phyloP scores from a whole-genome alignment of 176 grass and related monocot genomes.

The Carex parvula region DNA sequence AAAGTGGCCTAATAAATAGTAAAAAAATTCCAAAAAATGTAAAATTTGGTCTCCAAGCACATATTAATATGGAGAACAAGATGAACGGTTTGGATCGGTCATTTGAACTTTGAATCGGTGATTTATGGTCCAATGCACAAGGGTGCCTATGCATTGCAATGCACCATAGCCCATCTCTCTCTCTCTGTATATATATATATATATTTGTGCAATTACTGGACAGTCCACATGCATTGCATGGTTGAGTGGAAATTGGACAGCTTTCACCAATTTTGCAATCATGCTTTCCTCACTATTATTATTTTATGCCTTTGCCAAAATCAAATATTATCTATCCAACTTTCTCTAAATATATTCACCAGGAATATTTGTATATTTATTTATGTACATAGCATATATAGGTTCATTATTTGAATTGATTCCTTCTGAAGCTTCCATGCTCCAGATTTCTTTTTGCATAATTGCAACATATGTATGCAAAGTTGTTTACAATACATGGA shows the following conservation, averaged over 20 bases:
- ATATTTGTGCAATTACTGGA: background rate
- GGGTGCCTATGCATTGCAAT: too few species aligned
- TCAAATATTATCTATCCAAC: background rate
- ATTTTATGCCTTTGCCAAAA: background rate
- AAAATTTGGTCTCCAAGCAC: too few species aligned
- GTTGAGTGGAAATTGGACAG: slow-evolving; percentile 10
- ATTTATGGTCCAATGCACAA: too few species aligned
- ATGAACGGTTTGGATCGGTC: too few species aligned
- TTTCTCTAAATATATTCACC: background rate
- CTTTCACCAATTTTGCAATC: slow-evolving; percentile 21
- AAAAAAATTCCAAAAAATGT: too few species aligned
- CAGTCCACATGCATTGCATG: background rate
- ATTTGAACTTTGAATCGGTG: too few species aligned
- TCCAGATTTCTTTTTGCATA: background rate
- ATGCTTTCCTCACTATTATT: background rate
- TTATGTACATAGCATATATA: too few species aligned
- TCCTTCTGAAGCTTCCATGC: background rate
- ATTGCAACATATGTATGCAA: background rate
- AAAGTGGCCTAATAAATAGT: too few species aligned
- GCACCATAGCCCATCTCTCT: too few species aligned
- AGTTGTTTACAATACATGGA: background rate
- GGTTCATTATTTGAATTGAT: too few species aligned
- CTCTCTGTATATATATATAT: too few species aligned
- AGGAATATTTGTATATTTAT: background rate
- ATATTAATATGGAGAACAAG: too few species aligned